These are phyloP conservation scores for Berkeleyomyces basicola DNA, from an alignment of 2,329 filamentous ascomycete species.

Conservation along the genomic window DNA sequence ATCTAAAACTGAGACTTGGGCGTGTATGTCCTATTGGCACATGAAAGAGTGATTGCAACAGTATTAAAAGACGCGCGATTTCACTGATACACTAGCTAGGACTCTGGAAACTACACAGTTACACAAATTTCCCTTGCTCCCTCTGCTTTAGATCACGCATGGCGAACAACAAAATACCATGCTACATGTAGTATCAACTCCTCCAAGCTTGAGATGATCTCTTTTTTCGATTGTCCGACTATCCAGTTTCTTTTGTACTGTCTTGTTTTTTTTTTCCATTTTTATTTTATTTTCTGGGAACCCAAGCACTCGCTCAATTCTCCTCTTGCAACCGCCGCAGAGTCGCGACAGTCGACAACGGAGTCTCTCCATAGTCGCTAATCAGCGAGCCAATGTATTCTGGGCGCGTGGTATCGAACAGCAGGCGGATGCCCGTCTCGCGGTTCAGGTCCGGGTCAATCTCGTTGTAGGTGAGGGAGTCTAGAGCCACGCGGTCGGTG, in stretches of 20 bases:
- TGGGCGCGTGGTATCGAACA: conserved; percentile 85
- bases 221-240: not conserved
- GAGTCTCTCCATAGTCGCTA: conserved; percentile 56
- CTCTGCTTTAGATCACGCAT: not conserved
- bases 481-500: conserved; percentile 65
- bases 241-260: not conserved
- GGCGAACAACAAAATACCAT: not conserved
- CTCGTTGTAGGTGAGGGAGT: conserved; percentile 90
- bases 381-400: conserved; percentile 78
- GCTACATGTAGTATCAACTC: no score
- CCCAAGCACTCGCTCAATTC: not conserved
- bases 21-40: not conserved
- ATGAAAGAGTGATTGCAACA: not conserved
- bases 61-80: not conserved
- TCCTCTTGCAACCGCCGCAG: conserved; percentile 14
- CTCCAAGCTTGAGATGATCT: not conserved
- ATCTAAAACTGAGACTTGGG: not conserved
- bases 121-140: no score
- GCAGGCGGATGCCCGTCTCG: conserved; percentile 40
- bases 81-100: no score
- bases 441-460: conserved; percentile 58
- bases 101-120: no score
- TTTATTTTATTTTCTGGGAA: not conserved
- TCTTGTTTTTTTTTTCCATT: not conserved
- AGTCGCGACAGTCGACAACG: conserved; percentile 11